These are phyloP conservation scores for Gaeumannomyces sp. DNA, from an alignment of 2,329 filamentous ascomycete genomes.

Conservation along the genomic window DNA sequence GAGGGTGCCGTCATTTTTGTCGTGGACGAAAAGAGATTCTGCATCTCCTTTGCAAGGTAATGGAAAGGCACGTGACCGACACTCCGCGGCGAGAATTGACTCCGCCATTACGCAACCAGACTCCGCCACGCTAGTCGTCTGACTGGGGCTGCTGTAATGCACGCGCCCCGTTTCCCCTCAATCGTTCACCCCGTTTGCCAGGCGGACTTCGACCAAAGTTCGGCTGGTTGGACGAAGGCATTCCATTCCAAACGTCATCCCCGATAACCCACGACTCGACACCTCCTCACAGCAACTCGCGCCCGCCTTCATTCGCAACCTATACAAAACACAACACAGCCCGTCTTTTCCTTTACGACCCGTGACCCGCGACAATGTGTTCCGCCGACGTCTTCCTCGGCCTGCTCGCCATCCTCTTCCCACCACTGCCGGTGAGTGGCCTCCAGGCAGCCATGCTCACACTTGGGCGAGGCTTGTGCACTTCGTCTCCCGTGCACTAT, in stretches of 20 bases:
- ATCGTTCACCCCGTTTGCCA: background rate
- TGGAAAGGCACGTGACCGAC: too few relatives aligned
- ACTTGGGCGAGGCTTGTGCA: background rate
- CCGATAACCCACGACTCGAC: too few relatives aligned
- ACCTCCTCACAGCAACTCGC: too few relatives aligned
- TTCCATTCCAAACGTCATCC: constrained; percentile 3
- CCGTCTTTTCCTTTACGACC: background rate
- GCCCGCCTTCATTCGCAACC: background rate
- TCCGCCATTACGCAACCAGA: constrained; percentile 3
- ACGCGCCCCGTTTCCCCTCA: background rate
- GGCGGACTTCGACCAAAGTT: background rate
- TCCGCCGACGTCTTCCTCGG: constrained; percentile 56
- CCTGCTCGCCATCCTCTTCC: constrained; percentile 58
- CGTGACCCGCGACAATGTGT: constrained; percentile 40
- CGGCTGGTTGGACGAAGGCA: too few relatives aligned
- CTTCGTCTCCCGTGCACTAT: background rate
- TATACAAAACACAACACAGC: background rate
- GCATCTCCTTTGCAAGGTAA: too few relatives aligned
- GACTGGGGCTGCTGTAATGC: background rate
- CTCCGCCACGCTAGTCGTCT: background rate
- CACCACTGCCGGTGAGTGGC: constrained; percentile 55
- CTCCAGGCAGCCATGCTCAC: constrained; percentile 1
- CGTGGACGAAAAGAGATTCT: too few relatives aligned
- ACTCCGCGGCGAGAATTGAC: background rate
- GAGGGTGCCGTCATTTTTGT: too few relatives aligned